Evolutionary conservation across 2,329 filamentous ascomycete genomes (phyloP), one percentile per base, ranked within the genome.

Genomic region (Colletotrichum sublineola): DNA sequence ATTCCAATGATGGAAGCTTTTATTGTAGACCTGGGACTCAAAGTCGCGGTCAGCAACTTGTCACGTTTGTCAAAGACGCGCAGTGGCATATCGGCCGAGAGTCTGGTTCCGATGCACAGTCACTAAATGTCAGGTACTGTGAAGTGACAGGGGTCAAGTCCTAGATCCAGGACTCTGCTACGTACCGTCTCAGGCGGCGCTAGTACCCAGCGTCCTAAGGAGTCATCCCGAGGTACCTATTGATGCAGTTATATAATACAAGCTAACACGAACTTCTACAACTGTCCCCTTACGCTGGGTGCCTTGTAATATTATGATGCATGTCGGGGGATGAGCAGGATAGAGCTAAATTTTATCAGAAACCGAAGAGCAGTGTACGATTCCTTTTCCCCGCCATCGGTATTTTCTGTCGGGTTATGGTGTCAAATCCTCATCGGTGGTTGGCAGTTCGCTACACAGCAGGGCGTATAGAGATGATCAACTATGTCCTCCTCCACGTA

Each of bases 131-230:
- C 56, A 62, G 50, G 63, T 46, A 68, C 64, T 42, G 50, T 60
- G 42, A 57, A 24, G 56, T 57, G 68, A 50, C 68, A 68, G 68
- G 68, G 68, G 24, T 68, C 29, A 20, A 68, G 57, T 71, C 64
- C 68, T 71, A 68, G 64, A 71, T 68, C 57, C 64, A 71, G 68
- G 64, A 71, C 68, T 68, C 55, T 53, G 52, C 48, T 63, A 40
- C 33, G 42, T 70, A 53, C 50, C 50, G 56, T 57, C 50, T 67
- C 48, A 40, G 38, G 44, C 48, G 56, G 63, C 63, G 48, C 64
- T 40, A 68, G 68, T 31, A 24, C 24, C 24, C 24, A 62, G 68
- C 33, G 44, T 52, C 46, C 38, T 64, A 44, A 67, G 64, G 68
- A 57, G 64, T 63, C 64, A 68, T 58, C 44, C 61, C 64, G 42